phyloP scores from a whole-genome alignment of 2,329 filamentous ascomycete species.

The Byssochlamys sp. region DNA sequence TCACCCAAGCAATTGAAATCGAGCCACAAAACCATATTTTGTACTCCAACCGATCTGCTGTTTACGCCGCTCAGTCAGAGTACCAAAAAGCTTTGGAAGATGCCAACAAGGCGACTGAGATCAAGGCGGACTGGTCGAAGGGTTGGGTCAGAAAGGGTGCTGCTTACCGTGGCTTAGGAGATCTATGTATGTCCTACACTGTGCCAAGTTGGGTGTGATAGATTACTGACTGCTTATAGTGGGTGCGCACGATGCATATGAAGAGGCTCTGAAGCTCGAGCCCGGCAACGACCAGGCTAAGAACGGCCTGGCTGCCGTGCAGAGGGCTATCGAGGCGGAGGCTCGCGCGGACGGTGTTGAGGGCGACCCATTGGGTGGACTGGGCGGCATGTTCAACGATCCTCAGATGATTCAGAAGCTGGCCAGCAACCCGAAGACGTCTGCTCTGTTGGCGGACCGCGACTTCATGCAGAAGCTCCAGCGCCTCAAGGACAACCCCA shows the following conservation, averaged over 20 bases:
- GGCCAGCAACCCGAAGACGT: conserved; percentile 88
- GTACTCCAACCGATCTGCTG: conserved; percentile 89
- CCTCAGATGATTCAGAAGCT: conserved; percentile 84
- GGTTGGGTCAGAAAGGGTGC: conserved; percentile 90
- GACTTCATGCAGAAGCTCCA: conserved; percentile 86
- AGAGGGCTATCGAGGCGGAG: conserved; percentile 78
- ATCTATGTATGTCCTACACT: conserved; percentile 50
- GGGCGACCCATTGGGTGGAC: conserved; percentile 60
- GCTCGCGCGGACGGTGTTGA: conserved; percentile 51
- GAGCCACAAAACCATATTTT: conserved; percentile 89
- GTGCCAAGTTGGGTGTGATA: no score
- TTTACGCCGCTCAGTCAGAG: conserved; percentile 78
- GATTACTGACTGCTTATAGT: conserved; percentile 36
- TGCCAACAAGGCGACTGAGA: conserved; percentile 81
- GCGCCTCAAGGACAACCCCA: conserved; percentile 69
- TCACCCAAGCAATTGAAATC: conserved; percentile 81
- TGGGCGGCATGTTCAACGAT: conserved; percentile 92
- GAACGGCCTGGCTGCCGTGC: conserved; percentile 71
- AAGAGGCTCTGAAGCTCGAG: conserved; percentile 88
- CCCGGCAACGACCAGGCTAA: conserved; percentile 86
- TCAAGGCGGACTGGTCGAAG: conserved; percentile 97
- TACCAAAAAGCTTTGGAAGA: conserved; percentile 78
- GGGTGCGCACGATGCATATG: conserved; percentile 78
- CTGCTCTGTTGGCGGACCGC: conserved; percentile 65
- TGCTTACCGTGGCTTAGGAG: conserved; percentile 76